Conservation (phyloP, 2,329 filamentous ascomycete genomes). For the Aspergillus fijiensis region DNA sequence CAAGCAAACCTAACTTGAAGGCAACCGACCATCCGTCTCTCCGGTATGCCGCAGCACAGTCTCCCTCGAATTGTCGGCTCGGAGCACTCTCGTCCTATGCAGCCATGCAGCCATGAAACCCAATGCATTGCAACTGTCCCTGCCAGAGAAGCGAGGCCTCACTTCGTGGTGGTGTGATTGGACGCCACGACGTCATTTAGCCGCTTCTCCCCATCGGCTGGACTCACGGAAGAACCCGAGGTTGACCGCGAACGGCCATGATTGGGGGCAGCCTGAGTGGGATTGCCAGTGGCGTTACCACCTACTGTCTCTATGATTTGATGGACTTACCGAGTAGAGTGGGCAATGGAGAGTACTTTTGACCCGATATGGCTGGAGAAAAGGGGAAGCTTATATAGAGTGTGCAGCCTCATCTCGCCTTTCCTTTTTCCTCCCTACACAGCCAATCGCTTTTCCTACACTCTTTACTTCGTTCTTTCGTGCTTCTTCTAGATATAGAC, state of each 20-base stretch:
- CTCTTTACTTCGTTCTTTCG: not conserved
- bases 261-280: not conserved
- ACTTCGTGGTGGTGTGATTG: conserved; percentile 7
- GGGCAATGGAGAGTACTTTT: no score
- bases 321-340: no score
- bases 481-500: not conserved
- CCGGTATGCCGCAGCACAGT: not conserved
- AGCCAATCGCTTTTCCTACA: not conserved
- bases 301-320: not conserved
- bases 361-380: not conserved
- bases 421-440: not conserved
- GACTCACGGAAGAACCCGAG: conserved; percentile 9
- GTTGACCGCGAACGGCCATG: not conserved
- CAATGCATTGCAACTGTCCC: not conserved
- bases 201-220: conserved; percentile 20
- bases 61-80: not conserved
- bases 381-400: not conserved
- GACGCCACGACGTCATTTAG: conserved; percentile 29
- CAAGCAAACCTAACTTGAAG: not conserved
- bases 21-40: not conserved
- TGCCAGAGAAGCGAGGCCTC: not conserved
- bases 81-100: conserved; percentile 9
- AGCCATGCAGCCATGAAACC: no score
- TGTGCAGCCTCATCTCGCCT: not conserved
- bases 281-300: conserved; percentile 1